Percentiles rank a stretch among this genome's conserved stretches.
Evolutionary conservation across 2,329 filamentous ascomycete species (phyloP).

Genomic region (Hypoxylon rubiginosum): DNA sequence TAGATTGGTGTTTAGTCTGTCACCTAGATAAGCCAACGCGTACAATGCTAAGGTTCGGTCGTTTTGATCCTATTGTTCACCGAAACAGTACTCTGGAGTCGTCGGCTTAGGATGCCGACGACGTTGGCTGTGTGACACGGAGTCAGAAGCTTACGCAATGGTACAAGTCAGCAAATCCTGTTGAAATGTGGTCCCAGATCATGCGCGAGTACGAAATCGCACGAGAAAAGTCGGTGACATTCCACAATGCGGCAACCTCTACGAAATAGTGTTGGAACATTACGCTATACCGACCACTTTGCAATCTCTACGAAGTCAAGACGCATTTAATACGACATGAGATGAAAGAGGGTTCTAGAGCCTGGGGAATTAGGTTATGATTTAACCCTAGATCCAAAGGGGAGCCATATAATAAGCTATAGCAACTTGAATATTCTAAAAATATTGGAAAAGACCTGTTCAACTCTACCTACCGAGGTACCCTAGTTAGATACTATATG

Average conservation of each 20-base stretch:
- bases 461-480: background rate
- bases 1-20: constrained; percentile 1
- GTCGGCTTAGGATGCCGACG: constrained; percentile 7
- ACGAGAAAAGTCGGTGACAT: background rate
- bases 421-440: background rate
- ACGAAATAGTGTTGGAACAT: background rate
- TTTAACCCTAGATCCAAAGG: background rate
- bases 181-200: background rate
- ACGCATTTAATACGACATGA: constrained; percentile 3
- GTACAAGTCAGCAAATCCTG: constrained; percentile 3
- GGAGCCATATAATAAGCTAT: background rate
- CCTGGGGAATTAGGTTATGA: background rate
- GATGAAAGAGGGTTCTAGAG: background rate
- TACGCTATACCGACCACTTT: background rate
- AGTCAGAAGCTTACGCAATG: constrained; percentile 10
- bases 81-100: background rate
- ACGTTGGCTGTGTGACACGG: constrained; percentile 6
- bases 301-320: background rate
- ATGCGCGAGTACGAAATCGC: background rate
- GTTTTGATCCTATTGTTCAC: constrained; percentile 1
- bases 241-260: background rate
- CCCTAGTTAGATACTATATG: background rate
- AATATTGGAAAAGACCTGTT: background rate
- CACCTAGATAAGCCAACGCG: constrained; percentile 5
- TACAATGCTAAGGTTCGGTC: constrained; percentile 2